phyloP scores from a whole-genome alignment of 352 stramenopile genomes.

The Globisporangium carolinianum region DNA sequence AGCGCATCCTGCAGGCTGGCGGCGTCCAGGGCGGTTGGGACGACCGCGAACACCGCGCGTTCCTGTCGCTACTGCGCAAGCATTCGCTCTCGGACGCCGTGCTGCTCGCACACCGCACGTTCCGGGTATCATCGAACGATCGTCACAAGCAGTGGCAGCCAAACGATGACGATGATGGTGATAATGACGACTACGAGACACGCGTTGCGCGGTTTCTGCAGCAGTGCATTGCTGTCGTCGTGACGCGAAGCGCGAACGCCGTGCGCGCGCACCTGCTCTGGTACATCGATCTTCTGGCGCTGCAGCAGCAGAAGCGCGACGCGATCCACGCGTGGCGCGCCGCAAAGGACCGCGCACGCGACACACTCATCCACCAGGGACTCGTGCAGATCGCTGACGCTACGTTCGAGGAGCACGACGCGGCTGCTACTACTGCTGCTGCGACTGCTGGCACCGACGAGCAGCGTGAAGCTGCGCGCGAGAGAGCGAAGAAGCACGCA shows the following conservation, averaged over 20 bases:
- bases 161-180: not conserved
- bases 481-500: not conserved
- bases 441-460: not conserved
- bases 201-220: slow-evolving; percentile 37
- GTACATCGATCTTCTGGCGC: slow-evolving; percentile 46
- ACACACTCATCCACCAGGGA: slow-evolving; percentile 34
- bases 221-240: slow-evolving; percentile 41
- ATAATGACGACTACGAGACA: not conserved
- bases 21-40: slow-evolving; percentile 57
- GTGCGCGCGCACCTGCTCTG: slow-evolving; percentile 63
- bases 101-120: slow-evolving; percentile 23
- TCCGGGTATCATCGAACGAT: slow-evolving; percentile 13
- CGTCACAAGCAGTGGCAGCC: slow-evolving; percentile 10
- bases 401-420: not conserved
- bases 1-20: slow-evolving; percentile 44
- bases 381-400: slow-evolving; percentile 14
- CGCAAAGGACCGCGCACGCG: slow-evolving; percentile 37
- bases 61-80: slow-evolving; percentile 34
- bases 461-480: slow-evolving; percentile 13
- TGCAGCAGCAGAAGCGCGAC: slow-evolving; percentile 56
- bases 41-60: slow-evolving; percentile 38
- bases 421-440: not conserved
- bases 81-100: slow-evolving; percentile 37
- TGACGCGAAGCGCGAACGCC: slow-evolving; percentile 44
- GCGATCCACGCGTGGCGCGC: slow-evolving; percentile 51